Evolutionary conservation across 257 asterid genomes (phyloP).

Genomic region (Thymus mandschuricus): DNA sequence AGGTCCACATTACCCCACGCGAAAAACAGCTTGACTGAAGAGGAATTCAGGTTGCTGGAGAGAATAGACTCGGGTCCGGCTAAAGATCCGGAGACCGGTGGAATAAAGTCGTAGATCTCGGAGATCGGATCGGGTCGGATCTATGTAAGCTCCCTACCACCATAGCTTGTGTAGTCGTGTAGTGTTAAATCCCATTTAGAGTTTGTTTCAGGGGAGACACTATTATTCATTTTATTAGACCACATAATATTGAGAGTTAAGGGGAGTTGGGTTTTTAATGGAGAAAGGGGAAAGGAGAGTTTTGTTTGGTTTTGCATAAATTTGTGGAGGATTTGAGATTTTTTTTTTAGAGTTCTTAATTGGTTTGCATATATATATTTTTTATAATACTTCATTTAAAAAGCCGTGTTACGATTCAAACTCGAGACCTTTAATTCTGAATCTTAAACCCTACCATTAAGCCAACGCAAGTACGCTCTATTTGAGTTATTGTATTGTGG

Average conservation of each 20-base stretch:
- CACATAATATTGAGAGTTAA: constrained; percentile 20
- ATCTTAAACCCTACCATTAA: too few relatives aligned
- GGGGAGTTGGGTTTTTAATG: constrained; percentile 7
- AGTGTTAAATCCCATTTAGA: constrained; percentile 30
- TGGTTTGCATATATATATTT: background rate
- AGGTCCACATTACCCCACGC: constrained; percentile 56
- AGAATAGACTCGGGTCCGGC: constrained; percentile 49
- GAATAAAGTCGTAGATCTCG: constrained; percentile 31
- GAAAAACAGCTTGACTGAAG: constrained; percentile 88
- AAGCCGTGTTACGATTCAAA: too few relatives aligned
- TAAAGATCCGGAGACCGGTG: constrained; percentile 63
- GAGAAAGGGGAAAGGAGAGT: constrained; percentile 6
- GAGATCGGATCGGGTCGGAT: background rate
- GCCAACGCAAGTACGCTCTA: too few relatives aligned
- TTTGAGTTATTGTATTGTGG: background rate
- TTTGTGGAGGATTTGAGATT: constrained; percentile 1
- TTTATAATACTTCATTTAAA: too few relatives aligned
- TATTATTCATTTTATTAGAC: constrained; percentile 24
- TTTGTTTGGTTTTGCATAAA: constrained; percentile 31
- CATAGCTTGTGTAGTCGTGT: constrained; percentile 38
- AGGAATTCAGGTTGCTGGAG: constrained; percentile 83
- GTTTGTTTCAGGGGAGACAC: constrained; percentile 24
- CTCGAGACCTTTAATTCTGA: too few relatives aligned
- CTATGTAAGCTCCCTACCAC: background rate
- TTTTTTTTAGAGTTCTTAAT: constrained; percentile 20